phyloP scores from a whole-genome alignment of 2,329 filamentous ascomycete genomes.

The Colletotrichum falcatum region DNA sequence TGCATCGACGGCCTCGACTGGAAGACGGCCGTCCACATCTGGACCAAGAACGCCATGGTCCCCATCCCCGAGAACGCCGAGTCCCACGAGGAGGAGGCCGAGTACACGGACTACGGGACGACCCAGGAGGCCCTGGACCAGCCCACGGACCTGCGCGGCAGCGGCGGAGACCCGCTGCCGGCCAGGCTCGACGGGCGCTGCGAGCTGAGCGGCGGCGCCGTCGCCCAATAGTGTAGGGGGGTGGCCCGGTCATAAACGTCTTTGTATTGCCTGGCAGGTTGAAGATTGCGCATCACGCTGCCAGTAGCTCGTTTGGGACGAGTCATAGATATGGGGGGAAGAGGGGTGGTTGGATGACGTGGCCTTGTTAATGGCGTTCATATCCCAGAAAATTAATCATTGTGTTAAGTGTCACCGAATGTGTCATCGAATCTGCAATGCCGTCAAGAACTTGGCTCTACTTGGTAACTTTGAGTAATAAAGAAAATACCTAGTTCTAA shows the following conservation, averaged over 20 bases:
- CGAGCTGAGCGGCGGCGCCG: constrained; percentile 45
- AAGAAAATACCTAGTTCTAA: too few relatives aligned
- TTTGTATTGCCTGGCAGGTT: not conserved
- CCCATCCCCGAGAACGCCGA: constrained; percentile 75
- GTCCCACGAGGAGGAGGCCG: constrained; percentile 65
- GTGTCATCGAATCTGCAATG: not conserved
- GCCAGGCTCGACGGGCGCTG: constrained; percentile 44
- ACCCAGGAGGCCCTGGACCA: constrained; percentile 62
- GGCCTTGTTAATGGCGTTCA: not conserved
- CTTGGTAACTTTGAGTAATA: too few relatives aligned
- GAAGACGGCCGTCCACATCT: constrained; percentile 73
- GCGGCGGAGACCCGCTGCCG: constrained; percentile 42
- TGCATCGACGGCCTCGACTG: constrained; percentile 74
- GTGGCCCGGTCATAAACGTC: not conserved
- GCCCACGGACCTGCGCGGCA: constrained; percentile 54
- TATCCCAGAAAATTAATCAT: not conserved
- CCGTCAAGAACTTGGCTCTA: too few relatives aligned
- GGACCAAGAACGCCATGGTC: constrained; percentile 75
- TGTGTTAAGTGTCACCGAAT: not conserved
- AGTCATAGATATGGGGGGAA: not conserved
- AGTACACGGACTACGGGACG: constrained; percentile 56
- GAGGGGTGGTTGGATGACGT: too few relatives aligned
- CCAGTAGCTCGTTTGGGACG: not conserved
- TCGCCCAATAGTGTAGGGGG: not conserved
- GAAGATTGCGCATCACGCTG: not conserved